Evolutionary conservation across 345 rosid genomes (phyloP).

Genomic region (Gossypium thurberi): DNA sequence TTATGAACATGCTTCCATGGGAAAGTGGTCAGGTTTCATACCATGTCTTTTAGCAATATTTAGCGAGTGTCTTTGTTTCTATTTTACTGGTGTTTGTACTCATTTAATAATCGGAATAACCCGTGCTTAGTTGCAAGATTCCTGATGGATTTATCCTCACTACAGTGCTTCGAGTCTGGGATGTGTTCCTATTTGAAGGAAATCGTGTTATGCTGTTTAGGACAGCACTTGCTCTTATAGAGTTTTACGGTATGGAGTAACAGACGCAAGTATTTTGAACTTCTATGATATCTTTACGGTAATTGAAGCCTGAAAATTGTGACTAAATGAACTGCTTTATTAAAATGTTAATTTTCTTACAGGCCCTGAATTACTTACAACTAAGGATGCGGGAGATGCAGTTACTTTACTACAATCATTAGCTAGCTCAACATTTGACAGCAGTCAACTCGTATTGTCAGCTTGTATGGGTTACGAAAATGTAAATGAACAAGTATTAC

Average conservation of each 20-base stretch:
- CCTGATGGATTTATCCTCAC: slow-evolving; percentile 23
- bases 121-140: slow-evolving; percentile 18
- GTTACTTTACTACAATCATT: slow-evolving; percentile 95
- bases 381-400: slow-evolving; percentile 99
- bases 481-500: slow-evolving; percentile 70
- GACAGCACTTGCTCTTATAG: slow-evolving; percentile 97
- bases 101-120: slow-evolving; percentile 6
- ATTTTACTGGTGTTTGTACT: not conserved
- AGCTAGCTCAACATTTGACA: slow-evolving; percentile 97
- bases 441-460: slow-evolving; percentile 97
- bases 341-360: slow-evolving; percentile 32
- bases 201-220: slow-evolving; percentile 94
- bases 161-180: slow-evolving; percentile 99
- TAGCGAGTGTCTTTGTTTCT: not conserved
- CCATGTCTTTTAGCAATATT: slow-evolving; percentile 22
- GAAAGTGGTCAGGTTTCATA: slow-evolving; percentile 99
- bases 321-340: slow-evolving; percentile 14
- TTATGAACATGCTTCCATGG: slow-evolving; percentile 99
- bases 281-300: slow-evolving; percentile 13
- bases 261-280: slow-evolving; percentile 12
- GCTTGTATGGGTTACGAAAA: slow-evolving; percentile 99
- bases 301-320: slow-evolving; percentile 11
- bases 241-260: slow-evolving; percentile 81
- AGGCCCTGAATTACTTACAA: slow-evolving; percentile 97
- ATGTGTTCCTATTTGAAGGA: slow-evolving; percentile 97